Evolutionary conservation across 179 eudicot genomes (phyloP).

Genomic region (Corrigiola litoralis): DNA sequence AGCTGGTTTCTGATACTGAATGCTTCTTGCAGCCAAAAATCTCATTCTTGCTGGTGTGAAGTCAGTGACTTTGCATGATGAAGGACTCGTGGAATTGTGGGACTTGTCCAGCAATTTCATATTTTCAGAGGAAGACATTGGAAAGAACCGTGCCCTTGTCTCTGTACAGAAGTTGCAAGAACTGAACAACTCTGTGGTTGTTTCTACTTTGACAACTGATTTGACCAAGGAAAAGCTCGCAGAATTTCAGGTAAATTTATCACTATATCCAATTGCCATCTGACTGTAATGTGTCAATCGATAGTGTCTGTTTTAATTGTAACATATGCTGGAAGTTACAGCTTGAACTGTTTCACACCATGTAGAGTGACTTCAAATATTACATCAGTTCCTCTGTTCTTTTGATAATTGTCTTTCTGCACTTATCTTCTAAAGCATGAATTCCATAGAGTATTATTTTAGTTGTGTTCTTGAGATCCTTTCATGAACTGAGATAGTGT

Average conservation of each 20-base stretch:
- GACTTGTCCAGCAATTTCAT: conserved; percentile 67
- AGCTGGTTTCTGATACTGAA: conserved; percentile 3
- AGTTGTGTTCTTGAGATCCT: no score
- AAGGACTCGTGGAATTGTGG: conserved; percentile 65
- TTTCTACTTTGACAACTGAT: conserved; percentile 45
- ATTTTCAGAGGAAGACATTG: conserved; percentile 58
- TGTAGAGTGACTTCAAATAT: no score
- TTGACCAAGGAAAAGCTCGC: conserved; percentile 57
- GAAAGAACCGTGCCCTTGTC: conserved; percentile 62
- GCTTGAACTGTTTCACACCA: no score
- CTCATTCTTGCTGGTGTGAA: conserved; percentile 80
- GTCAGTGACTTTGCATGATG: conserved; percentile 81
- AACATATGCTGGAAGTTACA: not conserved
- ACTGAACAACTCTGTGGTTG: conserved; percentile 52
- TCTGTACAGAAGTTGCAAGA: conserved; percentile 63
- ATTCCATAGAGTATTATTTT: no score
- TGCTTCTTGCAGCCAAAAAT: conserved; percentile 56
- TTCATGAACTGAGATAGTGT: no score
- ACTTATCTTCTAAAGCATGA: no score
- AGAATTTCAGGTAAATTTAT: conserved; percentile 49
- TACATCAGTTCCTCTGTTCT: no score
- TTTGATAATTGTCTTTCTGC: no score
- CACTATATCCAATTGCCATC: not conserved
- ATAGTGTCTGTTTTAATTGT: not conserved
- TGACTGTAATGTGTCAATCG: not conserved